A percentile compares a stretch with the other conserved stretches of the same genome.
phyloP scores from a whole-genome alignment of 2,329 filamentous ascomycete genomes.

The Pseudogymnoascus sp. region DNA sequence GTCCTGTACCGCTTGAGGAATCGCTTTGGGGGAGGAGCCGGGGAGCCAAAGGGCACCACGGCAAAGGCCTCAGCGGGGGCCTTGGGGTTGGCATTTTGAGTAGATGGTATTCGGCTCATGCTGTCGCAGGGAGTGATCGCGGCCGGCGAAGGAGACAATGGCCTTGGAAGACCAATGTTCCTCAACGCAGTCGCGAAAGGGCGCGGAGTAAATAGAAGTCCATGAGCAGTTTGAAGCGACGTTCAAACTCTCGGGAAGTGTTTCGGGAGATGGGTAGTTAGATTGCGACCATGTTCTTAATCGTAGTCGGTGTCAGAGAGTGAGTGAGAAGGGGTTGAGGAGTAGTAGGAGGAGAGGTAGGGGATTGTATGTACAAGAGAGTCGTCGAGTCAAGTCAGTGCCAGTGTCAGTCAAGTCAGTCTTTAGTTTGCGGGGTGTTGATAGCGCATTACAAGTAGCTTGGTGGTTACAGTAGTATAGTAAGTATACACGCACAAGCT shows the following conservation, averaged over 20 bases:
- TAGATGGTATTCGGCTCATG: constrained; percentile 29
- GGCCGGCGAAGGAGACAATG: constrained; percentile 34
- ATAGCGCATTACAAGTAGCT: background rate
- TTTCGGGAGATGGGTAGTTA: background rate
- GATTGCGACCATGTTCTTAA: background rate
- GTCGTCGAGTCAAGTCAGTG: too few species aligned
- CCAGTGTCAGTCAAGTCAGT: background rate
- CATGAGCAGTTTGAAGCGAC: constrained; percentile 31
- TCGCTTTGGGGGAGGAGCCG: constrained; percentile 33
- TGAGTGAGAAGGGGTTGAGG: background rate
- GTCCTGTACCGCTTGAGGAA: constrained; percentile 72
- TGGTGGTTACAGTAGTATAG: too few species aligned
- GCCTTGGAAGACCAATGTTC: constrained; percentile 45
- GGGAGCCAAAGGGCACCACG: constrained; percentile 22
- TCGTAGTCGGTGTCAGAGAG: background rate
- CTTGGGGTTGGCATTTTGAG: constrained; percentile 16
- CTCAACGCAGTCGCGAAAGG: constrained; percentile 53
- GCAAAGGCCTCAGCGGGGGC: constrained; percentile 20
- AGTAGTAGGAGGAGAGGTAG: background rate
- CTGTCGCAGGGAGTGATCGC: constrained; percentile 33
- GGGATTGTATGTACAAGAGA: background rate
- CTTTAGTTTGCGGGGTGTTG: background rate
- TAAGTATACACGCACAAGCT: background rate
- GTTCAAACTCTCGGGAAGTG: background rate
- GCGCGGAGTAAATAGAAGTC: constrained; percentile 43